phyloP scores from a whole-genome alignment of 2,329 filamentous ascomycete genomes.

The Cordyceps tenuipes region DNA sequence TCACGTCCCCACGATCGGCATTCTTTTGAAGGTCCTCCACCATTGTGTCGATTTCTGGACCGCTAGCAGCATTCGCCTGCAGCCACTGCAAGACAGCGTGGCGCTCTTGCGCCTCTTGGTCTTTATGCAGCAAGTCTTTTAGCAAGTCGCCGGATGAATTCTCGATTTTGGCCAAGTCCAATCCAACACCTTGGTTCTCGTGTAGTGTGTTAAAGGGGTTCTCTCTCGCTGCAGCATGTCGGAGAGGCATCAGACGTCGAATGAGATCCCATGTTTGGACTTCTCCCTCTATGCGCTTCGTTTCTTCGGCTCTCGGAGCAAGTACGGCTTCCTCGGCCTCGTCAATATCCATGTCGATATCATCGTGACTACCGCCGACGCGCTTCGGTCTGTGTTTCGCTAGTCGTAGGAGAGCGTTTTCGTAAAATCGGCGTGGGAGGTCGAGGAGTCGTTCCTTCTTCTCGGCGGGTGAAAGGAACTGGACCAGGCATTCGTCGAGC shows the following conservation, averaged over 20 bases:
- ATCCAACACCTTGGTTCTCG: slow-evolving; percentile 15
- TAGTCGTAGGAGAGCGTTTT: slow-evolving; percentile 36
- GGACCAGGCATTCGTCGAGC: slow-evolving; percentile 64
- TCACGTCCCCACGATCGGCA: slow-evolving; percentile 71
- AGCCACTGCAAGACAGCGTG: slow-evolving; percentile 79
- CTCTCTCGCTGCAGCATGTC: slow-evolving; percentile 40
- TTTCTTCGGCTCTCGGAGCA: slow-evolving; percentile 20
- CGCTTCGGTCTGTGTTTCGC: slow-evolving; percentile 23
- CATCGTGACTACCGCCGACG: slow-evolving; percentile 29
- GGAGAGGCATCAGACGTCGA: slow-evolving; percentile 61
- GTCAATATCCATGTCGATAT: slow-evolving; percentile 49
- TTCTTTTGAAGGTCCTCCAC: slow-evolving; percentile 68
- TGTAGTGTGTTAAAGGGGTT: slow-evolving; percentile 19
- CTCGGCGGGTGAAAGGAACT: slow-evolving; percentile 40
- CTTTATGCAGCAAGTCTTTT: slow-evolving; percentile 65
- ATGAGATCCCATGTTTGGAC: slow-evolving; percentile 87
- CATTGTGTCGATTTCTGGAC: slow-evolving; percentile 65
- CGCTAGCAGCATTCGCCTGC: slow-evolving; percentile 63
- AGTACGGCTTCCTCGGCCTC: slow-evolving; percentile 32
- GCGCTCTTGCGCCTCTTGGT: slow-evolving; percentile 68
- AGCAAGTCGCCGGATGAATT: slow-evolving; percentile 32
- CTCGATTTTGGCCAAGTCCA: no score
- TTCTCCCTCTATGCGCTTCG: slow-evolving; percentile 64
- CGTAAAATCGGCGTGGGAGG: slow-evolving; percentile 50
- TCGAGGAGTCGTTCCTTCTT: slow-evolving; percentile 59